Conservation (phyloP, 2,329 filamentous ascomycete genomes). For the Curvularia sp. region DNA sequence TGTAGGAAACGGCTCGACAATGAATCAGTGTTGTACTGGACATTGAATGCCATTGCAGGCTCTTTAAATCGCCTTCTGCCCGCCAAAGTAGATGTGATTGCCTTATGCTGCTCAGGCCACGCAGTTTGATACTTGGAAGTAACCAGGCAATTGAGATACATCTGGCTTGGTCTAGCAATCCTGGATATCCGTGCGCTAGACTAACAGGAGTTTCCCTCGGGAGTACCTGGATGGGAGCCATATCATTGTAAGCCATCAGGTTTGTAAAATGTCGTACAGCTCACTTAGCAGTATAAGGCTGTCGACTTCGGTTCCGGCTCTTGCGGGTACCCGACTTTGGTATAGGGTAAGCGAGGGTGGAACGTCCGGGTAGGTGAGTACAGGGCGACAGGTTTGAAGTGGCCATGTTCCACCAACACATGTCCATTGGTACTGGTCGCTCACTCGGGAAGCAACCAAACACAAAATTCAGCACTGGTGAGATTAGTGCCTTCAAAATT, state of each 20-base stretch:
- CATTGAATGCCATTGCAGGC: background rate
- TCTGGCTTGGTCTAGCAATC: slow-evolving; percentile 6
- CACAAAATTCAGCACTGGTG: background rate
- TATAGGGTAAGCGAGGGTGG: slow-evolving; percentile 11
- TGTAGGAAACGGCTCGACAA: background rate
- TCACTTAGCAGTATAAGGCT: background rate
- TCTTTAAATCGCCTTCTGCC: slow-evolving; percentile 6
- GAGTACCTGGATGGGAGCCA: background rate
- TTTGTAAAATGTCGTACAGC: slow-evolving; percentile 1
- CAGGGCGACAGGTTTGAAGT: slow-evolving; percentile 9
- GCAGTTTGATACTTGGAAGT: slow-evolving; percentile 26
- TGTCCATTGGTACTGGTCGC: slow-evolving; percentile 20
- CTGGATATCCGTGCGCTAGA: background rate
- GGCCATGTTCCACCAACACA: slow-evolving; percentile 26
- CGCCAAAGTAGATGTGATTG: background rate
- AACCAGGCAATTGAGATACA: slow-evolving; percentile 20
- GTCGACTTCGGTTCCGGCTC: background rate
- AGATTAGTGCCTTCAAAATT: slow-evolving; percentile 5
- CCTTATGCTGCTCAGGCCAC: slow-evolving; percentile 1
- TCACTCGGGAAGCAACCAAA: slow-evolving; percentile 8
- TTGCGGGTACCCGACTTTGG: background rate
- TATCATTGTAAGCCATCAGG: background rate
- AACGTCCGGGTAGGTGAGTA: slow-evolving; percentile 18
- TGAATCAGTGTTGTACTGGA: background rate
- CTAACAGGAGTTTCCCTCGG: background rate